phyloP scores from a whole-genome alignment of 257 asterid species.

The Henckelia pumila region DNA sequence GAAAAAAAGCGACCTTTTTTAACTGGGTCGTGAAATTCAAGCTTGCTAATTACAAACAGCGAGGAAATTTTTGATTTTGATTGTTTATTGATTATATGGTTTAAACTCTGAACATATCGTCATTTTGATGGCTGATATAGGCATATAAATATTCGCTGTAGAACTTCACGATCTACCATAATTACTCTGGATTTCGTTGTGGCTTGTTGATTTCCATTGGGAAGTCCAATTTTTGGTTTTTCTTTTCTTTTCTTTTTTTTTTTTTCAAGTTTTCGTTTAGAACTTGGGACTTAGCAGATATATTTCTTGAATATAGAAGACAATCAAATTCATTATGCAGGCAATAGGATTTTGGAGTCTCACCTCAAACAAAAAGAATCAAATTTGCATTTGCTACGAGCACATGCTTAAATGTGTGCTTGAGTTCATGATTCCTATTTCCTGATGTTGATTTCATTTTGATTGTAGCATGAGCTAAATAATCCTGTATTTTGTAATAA shows the following conservation, averaged over 20 bases:
- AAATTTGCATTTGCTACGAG: background rate
- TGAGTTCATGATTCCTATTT: background rate
- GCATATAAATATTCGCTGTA: too few relatives aligned
- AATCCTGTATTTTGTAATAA: too few relatives aligned
- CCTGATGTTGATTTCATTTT: background rate
- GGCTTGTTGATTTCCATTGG: constrained; percentile 12
- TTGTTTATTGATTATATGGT: background rate
- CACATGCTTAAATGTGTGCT: background rate
- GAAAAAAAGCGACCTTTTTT: background rate
- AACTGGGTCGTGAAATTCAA: background rate
- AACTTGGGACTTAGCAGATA: background rate
- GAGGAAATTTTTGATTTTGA: constrained; percentile 6
- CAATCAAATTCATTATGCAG: background rate
- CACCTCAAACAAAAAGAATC: background rate
- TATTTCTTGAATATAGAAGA: background rate
- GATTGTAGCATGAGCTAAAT: too few relatives aligned
- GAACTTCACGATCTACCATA: constrained; percentile 1
- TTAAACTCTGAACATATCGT: too few relatives aligned
- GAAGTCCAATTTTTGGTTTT: background rate
- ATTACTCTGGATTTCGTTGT: constrained; percentile 5
- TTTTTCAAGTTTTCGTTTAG: background rate
- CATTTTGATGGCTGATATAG: background rate
- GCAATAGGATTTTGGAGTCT: background rate
- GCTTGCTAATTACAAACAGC: background rate
- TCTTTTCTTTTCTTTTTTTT: too few relatives aligned